phyloP scores from a whole-genome alignment of 2,329 filamentous ascomycete genomes.

The Verticillium longisporum region DNA sequence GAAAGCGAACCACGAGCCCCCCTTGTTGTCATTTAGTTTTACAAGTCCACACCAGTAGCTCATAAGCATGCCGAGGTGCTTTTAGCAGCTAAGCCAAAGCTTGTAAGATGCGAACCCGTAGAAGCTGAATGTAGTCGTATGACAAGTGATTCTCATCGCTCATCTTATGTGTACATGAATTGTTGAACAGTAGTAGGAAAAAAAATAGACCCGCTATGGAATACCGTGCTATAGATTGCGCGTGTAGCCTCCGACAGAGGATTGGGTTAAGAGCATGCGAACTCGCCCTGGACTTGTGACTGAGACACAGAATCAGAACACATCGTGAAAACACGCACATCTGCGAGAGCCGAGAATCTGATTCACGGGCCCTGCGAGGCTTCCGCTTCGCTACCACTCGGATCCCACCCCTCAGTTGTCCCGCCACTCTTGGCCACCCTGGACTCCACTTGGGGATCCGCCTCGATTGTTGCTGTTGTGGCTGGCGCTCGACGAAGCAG shows the following conservation, averaged over 20 bases:
- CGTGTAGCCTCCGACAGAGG: too few species aligned
- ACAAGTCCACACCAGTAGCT: too few species aligned
- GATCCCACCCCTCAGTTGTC: slow-evolving; percentile 15
- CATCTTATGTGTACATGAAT: background rate
- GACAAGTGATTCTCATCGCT: background rate
- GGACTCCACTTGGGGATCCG: slow-evolving; percentile 30
- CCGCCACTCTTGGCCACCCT: slow-evolving; percentile 40
- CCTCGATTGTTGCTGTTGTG: slow-evolving; percentile 10
- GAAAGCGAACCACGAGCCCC: too few species aligned
- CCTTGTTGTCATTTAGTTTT: too few species aligned
- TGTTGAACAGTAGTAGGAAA: background rate
- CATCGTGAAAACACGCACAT: background rate
- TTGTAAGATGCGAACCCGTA: background rate
- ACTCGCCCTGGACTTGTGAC: too few species aligned
- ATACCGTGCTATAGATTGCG: background rate
- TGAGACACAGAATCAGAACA: too few species aligned
- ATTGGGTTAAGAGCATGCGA: too few species aligned
- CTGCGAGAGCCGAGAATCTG: background rate
- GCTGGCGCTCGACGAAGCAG: slow-evolving; percentile 2
- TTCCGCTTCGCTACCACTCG: background rate
- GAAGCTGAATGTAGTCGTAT: too few species aligned
- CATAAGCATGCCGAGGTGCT: too few species aligned
- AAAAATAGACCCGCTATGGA: background rate
- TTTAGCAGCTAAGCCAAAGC: too few species aligned
- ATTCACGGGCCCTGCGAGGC: background rate